These are phyloP conservation scores for Xylaria venustula DNA, from an alignment of 495 filamentous ascomycete species.

Conservation along the genomic window DNA sequence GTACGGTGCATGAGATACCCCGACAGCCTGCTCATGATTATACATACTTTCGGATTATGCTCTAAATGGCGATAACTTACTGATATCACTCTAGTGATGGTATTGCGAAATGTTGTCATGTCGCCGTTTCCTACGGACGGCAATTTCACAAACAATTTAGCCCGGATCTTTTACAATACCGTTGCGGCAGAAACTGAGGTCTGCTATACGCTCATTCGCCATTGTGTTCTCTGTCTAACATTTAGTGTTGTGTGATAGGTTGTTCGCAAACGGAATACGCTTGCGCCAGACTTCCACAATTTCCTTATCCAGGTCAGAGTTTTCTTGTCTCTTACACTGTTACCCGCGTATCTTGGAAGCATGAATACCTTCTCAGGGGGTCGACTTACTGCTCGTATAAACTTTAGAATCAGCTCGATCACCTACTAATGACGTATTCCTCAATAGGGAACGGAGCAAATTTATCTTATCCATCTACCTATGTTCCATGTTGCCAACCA, in stretches of 20 bases:
- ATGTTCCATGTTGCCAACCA: conserved; percentile 36
- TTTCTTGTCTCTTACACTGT: too few species aligned
- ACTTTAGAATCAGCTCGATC: too few species aligned
- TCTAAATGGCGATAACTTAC: not conserved
- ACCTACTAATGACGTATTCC: not conserved
- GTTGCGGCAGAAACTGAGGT: conserved; percentile 34
- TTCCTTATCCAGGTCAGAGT: conserved; percentile 30
- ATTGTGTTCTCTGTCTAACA: not conserved
- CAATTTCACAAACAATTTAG: conserved; percentile 32
- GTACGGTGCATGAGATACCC: too few species aligned
- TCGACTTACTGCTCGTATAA: too few species aligned
- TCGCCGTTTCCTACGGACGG: conserved; percentile 37
- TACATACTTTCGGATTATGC: too few species aligned
- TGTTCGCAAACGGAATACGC: conserved; percentile 28
- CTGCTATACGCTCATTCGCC: not conserved
- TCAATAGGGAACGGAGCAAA: conserved; percentile 24
- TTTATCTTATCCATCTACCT: conserved; percentile 33
- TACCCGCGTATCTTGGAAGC: too few species aligned
- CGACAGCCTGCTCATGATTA: not conserved
- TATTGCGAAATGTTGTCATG: conserved; percentile 43
- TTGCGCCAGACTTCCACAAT: conserved; percentile 22
- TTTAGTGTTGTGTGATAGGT: conserved; percentile 10
- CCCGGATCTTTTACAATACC: conserved; percentile 26
- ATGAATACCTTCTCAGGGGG: too few species aligned
- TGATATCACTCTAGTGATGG: conserved; percentile 22